A percentile compares a stretch with the other conserved stretches of the same genome.
Conservation (phyloP, 192 early-diverging fungal genomes). For the Coemansia sp. region DNA sequence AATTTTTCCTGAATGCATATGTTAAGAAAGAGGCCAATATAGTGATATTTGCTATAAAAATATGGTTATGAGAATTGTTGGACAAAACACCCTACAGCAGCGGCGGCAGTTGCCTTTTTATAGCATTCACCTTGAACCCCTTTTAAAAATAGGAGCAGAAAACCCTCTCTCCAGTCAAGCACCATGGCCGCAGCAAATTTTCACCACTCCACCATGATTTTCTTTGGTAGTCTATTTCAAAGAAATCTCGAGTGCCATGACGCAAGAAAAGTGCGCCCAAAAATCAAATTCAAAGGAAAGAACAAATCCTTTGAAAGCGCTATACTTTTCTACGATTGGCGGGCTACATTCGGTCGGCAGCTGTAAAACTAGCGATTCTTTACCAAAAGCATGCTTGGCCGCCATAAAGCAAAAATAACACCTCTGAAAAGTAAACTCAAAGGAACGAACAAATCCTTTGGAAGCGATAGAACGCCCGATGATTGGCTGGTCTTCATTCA, state of each 20-base stretch:
- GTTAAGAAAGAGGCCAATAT: not conserved
- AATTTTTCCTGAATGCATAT: not conserved
- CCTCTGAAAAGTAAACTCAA: not conserved
- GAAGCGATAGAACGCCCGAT: too few species aligned
- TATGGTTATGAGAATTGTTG: not conserved
- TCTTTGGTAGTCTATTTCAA: not conserved
- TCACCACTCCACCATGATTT: not conserved
- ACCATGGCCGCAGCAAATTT: not conserved
- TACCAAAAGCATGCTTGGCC: too few species aligned
- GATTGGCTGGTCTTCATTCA: too few species aligned
- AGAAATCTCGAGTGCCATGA: not conserved
- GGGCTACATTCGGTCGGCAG: too few species aligned
- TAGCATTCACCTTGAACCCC: not conserved
- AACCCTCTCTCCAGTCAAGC: not conserved
- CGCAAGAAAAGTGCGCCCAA: not conserved
- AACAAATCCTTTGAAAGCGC: too few species aligned
- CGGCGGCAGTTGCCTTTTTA: not conserved
- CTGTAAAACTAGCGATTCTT: too few species aligned
- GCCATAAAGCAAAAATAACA: too few species aligned
- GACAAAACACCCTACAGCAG: not conserved
- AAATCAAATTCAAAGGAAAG: not conserved
- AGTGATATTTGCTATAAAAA: not conserved
- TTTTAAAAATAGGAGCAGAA: not conserved
- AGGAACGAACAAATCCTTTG: not conserved
- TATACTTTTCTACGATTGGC: too few species aligned